Evolutionary conservation across 1,284 basidiomycete genomes (phyloP), one percentile per base, ranked within the genome.

Genomic region (Moniliophthora roreri): DNA sequence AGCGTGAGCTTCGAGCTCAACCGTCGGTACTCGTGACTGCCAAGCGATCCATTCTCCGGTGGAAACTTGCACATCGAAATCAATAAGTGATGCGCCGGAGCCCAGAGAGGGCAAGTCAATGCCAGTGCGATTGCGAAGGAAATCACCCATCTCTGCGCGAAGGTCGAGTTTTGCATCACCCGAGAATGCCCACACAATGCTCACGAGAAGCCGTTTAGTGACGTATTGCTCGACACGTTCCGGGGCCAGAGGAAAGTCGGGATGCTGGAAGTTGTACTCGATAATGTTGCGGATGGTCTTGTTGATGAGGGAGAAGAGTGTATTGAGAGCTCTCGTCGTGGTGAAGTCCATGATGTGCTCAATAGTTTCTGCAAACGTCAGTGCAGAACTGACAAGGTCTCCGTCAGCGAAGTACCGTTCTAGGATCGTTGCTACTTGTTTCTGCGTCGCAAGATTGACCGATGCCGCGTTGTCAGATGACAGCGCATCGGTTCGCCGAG

Each of bases 261-360:
- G 77, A 66, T 99, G 97, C 59, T 95, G 91, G 40, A 85, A 77
- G 67, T 99, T 97, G 77, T 99, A 98, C 65, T 98, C 94, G 61
- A 97, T 80, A 60, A 99, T 78, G 65, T 95, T 95, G 23, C 95
- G 91, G 21, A 89, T 87, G 0, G 95, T 94, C 74, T 98, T 98
- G 81, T 98, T 98, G 70, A 99, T 75, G 42, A 99, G 81, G 7
- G 97, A 98, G 78, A 99, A 98, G 10, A 99, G 81, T 0, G 97
- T 99, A 64, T 91, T 93, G 55, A 99, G 82, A 0, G 94, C 94
- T 34, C 98, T 91, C 3, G 89, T 94, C 32, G 75, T 72, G 1
- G 96, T 98, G 74, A 98, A 98, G 70, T 98, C 95, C 97, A 99
- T 99, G 71, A 99, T 98, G 65, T 99, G 97, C 62, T 95, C 90